phyloP scores from a whole-genome alignment of 2,329 filamentous ascomycete genomes.

The Trichoderma koningii region DNA sequence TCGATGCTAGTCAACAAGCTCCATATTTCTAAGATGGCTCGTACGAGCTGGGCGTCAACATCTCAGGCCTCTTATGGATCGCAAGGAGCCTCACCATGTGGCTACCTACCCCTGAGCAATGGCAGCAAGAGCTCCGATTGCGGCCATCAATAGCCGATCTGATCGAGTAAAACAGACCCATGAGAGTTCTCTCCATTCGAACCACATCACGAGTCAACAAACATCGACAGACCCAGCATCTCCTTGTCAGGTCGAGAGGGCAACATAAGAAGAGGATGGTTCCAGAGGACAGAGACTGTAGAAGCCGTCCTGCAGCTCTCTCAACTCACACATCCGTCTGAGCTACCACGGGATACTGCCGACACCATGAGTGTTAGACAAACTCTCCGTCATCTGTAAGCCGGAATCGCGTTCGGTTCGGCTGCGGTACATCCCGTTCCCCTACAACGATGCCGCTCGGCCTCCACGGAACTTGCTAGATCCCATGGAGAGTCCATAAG shows the following conservation, averaged over 20 bases:
- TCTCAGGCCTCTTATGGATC: neutral
- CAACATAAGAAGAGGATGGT: neutral
- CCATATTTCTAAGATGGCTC: slow-evolving; percentile 6
- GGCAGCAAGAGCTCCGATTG: slow-evolving; percentile 13
- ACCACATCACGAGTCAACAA: neutral
- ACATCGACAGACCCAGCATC: neutral
- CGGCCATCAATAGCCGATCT: slow-evolving; percentile 13
- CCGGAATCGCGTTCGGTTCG: neutral
- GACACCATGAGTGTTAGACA: neutral
- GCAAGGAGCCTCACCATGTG: neutral
- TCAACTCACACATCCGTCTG: no score
- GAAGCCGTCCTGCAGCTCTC: neutral
- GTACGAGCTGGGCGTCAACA: slow-evolving; percentile 5
- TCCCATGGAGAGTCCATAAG: neutral
- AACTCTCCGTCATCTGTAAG: neutral
- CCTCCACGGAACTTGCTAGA: neutral
- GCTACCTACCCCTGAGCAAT: neutral
- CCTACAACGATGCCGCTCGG: neutral
- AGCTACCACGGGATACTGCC: neutral
- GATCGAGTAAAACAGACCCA: neutral
- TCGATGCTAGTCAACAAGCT: neutral
- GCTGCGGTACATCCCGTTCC: neutral
- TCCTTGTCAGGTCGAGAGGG: neutral
- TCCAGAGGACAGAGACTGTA: neutral
- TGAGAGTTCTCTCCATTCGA: neutral